These are phyloP conservation scores for Triadica sebifera DNA, from an alignment of 345 rosid species.

Conservation along the genomic window DNA sequence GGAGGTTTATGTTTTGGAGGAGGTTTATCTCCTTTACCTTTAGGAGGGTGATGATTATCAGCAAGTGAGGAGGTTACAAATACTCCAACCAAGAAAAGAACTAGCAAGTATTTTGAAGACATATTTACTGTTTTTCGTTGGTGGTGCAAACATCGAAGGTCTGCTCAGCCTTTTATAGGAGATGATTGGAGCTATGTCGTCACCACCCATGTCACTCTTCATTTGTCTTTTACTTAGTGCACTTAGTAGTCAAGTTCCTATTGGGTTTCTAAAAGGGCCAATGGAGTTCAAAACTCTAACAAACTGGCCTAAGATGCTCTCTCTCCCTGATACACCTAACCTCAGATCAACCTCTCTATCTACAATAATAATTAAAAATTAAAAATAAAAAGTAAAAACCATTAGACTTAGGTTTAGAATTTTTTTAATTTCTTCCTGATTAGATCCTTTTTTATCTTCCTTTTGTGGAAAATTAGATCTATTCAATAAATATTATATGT, in stretches of 20 bases:
- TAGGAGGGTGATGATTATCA: background rate
- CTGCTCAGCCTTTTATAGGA: background rate
- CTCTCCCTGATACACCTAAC: no score
- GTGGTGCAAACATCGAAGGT: background rate
- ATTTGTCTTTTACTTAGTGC: background rate
- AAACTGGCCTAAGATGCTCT: background rate
- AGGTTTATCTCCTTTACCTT: constrained; percentile 1
- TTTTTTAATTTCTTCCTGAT: no score
- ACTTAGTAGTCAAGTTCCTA: background rate
- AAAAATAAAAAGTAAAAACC: no score
- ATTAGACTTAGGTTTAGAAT: no score
- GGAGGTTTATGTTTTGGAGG: constrained; percentile 14
- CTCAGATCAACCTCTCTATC: no score
- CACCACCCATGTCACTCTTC: background rate
- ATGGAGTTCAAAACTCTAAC: background rate
- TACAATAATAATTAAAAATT: no score
- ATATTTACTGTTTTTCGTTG: background rate
- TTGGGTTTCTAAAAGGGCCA: background rate
- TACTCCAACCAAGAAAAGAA: constrained; percentile 10
- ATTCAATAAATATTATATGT: no score
- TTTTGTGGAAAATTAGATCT: no score
- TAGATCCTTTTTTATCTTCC: no score
- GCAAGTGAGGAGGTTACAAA: constrained; percentile 6
- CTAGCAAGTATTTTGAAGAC: constrained; percentile 10
- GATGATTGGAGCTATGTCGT: background rate